These are phyloP conservation scores for Hygrocybe punicea DNA, from an alignment of 768 basidiomycete genomes.

Conservation along the genomic window DNA sequence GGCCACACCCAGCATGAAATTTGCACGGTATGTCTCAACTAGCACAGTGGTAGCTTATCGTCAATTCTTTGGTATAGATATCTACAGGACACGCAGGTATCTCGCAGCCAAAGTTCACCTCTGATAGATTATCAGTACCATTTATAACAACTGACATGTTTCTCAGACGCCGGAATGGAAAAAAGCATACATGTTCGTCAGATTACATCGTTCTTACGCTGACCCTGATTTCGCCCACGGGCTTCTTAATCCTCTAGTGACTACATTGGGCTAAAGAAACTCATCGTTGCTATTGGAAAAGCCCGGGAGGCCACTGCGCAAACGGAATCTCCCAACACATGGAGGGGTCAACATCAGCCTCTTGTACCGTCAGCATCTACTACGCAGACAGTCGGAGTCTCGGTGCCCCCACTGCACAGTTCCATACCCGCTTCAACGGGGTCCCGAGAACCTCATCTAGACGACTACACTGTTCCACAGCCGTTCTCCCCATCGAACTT, in stretches of 20 bases:
- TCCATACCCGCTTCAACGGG: too few relatives aligned
- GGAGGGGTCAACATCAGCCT: not conserved
- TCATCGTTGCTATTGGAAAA: conserved; percentile 53
- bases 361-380: not conserved
- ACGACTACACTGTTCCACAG: too few relatives aligned
- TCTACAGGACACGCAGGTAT: conserved; percentile 66
- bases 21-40: conserved; percentile 45
- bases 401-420: too few relatives aligned
- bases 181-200: conserved; percentile 59
- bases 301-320: conserved; percentile 26
- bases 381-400: too few relatives aligned
- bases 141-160: not conserved
- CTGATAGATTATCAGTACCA: not conserved
- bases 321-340: conserved; percentile 10
- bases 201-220: conserved; percentile 1
- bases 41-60: not conserved
- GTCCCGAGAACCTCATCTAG: too few relatives aligned
- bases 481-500: too few relatives aligned
- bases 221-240: conserved; percentile 2
- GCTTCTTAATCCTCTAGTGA: conserved; percentile 43
- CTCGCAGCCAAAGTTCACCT: not conserved
- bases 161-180: conserved; percentile 72
- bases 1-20: conserved; percentile 47
- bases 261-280: conserved; percentile 68
- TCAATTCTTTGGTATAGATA: conserved; percentile 41